phyloP scores from a whole-genome alignment of 2,329 filamentous ascomycete species.

The Lachnellula occidentalis region DNA sequence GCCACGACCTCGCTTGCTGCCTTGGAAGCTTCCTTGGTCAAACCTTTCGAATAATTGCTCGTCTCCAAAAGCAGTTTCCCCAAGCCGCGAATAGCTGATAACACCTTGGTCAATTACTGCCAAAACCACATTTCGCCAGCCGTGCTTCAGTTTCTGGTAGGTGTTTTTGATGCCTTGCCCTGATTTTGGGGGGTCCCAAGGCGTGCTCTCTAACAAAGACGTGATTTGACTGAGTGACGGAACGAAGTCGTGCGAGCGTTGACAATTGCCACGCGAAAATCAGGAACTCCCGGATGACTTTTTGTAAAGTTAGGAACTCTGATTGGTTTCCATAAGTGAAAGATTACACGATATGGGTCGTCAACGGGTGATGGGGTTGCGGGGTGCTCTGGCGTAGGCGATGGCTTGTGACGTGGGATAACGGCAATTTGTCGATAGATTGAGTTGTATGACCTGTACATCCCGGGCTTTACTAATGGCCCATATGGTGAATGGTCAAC shows the following conservation, averaged over 20 bases:
- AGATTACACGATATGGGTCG: constrained; percentile 66
- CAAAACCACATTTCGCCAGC: constrained; percentile 75
- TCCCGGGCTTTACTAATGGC: constrained; percentile 55
- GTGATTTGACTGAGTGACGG: constrained; percentile 70
- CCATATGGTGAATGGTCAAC: constrained; percentile 35
- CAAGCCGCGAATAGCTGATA: constrained; percentile 78
- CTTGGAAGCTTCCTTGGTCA: constrained; percentile 37
- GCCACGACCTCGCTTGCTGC: constrained; percentile 32
- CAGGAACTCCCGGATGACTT: constrained; percentile 67
- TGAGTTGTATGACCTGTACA: constrained; percentile 60
- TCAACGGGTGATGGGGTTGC: constrained; percentile 31
- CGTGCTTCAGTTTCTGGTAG: constrained; percentile 78
- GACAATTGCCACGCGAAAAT: constrained; percentile 80
- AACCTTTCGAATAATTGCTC: constrained; percentile 65
- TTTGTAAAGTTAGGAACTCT: constrained; percentile 64
- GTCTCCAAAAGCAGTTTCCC: constrained; percentile 72
- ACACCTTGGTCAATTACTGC: constrained; percentile 88
- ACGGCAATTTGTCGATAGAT: constrained; percentile 74
- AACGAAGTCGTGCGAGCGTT: constrained; percentile 66
- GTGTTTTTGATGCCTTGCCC: constrained; percentile 45
- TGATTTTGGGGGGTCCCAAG: constrained; percentile 54
- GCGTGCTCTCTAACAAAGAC: constrained; percentile 66
- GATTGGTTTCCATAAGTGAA: constrained; percentile 73
- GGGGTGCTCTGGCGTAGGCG: constrained; percentile 26
- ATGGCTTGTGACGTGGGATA: constrained; percentile 66